Percentiles rank a stretch among this genome's conserved stretches.
phyloP scores from a whole-genome alignment of 1,284 basidiomycete genomes.

The Boletus albobrunnescens region DNA sequence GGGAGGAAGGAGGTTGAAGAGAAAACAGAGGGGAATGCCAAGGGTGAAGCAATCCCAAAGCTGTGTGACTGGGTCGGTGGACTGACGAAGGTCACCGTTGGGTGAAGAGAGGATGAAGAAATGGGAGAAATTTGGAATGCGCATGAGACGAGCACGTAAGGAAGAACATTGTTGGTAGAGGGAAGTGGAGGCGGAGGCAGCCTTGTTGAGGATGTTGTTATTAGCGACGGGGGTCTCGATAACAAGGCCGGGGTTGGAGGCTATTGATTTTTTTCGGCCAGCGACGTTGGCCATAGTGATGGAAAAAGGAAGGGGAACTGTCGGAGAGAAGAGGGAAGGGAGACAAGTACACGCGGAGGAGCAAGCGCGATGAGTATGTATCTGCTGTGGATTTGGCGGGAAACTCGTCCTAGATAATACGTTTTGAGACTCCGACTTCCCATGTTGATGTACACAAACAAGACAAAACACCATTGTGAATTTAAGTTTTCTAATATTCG shows the following conservation, averaged over 20 bases:
- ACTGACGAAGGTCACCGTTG: conserved; percentile 58
- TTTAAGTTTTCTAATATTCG: neutral
- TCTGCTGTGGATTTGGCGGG: conserved; percentile 13
- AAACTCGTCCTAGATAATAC: conserved; percentile 31
- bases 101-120: conserved; percentile 63
- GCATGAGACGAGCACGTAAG: conserved; percentile 68
- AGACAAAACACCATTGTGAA: conserved; percentile 18
- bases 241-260: conserved; percentile 58
- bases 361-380: conserved; percentile 8
- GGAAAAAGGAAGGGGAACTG: neutral
- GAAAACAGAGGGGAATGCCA: conserved; percentile 90
- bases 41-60: conserved; percentile 92
- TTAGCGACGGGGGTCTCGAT: conserved; percentile 72
- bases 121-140: conserved; percentile 64
- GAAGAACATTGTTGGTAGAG: conserved; percentile 86
- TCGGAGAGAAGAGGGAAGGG: neutral
- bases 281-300: conserved; percentile 60
- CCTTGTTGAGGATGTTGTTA: conserved; percentile 83
- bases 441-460: conserved; percentile 32
- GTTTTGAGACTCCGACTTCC: conserved; percentile 28
- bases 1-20: conserved; percentile 87
- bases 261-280: conserved; percentile 79
- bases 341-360: neutral
- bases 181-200: conserved; percentile 74
- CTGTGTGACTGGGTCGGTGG: conserved; percentile 85